Conservation (phyloP, 176 grass and related monocot genomes). For the Olyra latifolia region DNA sequence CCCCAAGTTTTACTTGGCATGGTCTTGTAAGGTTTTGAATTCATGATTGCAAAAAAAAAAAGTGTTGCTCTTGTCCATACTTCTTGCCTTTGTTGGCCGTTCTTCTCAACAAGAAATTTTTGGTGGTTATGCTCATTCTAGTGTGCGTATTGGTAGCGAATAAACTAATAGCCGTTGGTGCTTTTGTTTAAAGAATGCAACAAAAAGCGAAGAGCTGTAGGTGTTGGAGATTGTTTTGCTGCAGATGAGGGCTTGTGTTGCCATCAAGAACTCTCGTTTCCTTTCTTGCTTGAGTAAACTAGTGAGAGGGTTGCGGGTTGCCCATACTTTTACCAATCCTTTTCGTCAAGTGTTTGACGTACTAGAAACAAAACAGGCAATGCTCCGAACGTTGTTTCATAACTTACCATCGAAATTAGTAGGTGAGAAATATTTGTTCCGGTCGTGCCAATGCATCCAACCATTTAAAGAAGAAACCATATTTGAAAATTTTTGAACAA, state of each 20-base stretch:
- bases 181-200: slow-evolving; percentile 17
- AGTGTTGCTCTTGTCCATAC: slow-evolving; percentile 49
- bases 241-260: neutral
- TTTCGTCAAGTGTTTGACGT: slow-evolving; percentile 9
- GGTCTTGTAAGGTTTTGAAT: slow-evolving; percentile 45
- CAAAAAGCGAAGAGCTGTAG: slow-evolving; percentile 23
- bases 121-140: slow-evolving; percentile 29
- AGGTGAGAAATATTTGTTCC: slow-evolving; percentile 39
- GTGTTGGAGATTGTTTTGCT: slow-evolving; percentile 6
- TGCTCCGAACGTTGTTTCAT: neutral
- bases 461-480: slow-evolving; percentile 20
- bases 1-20: slow-evolving; percentile 32
- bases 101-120: slow-evolving; percentile 50
- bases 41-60: slow-evolving; percentile 18
- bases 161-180: slow-evolving; percentile 27
- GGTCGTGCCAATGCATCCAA: slow-evolving; percentile 17
- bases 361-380: slow-evolving; percentile 22
- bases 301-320: slow-evolving; percentile 32
- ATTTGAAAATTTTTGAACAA: neutral
- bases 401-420: neutral
- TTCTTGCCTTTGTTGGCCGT: slow-evolving; percentile 56
- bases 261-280: slow-evolving; percentile 6
- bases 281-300: slow-evolving; percentile 30
- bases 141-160: neutral
- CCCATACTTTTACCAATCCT: slow-evolving; percentile 29